Evolutionary conservation across 148 eudicot genomes (phyloP).

Genomic region (Chenopodium formosanum): DNA sequence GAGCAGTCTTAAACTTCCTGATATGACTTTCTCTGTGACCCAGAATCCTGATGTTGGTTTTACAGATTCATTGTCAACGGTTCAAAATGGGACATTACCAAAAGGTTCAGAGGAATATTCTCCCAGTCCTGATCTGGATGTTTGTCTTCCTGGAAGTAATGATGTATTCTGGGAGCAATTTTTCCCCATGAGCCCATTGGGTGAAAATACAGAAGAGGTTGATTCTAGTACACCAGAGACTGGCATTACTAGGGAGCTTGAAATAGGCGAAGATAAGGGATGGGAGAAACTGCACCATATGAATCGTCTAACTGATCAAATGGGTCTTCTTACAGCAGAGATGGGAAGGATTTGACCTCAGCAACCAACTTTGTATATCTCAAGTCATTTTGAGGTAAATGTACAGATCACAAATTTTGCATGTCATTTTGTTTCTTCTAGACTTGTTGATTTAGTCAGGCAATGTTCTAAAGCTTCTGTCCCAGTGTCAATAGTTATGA

Average conservation of each 20-base stretch:
- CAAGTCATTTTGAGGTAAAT: conserved; percentile 24
- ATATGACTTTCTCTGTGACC: conserved; percentile 29
- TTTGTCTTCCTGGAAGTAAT: conserved; percentile 64
- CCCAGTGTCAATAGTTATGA: neutral
- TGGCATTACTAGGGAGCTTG: conserved; percentile 36
- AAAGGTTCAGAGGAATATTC: conserved; percentile 37
- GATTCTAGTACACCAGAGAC: conserved; percentile 34
- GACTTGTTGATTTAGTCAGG: neutral
- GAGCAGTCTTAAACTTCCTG: conserved; percentile 28
- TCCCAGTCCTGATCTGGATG: conserved; percentile 41
- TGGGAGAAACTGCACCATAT: conserved; percentile 42
- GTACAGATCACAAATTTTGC: conserved; percentile 3
- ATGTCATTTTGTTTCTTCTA: neutral
- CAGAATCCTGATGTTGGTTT: conserved; percentile 30
- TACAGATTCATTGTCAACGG: conserved; percentile 32
- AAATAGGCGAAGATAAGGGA: conserved; percentile 35
- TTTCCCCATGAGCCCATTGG: conserved; percentile 48
- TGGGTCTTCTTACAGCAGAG: conserved; percentile 61
- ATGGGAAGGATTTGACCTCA: conserved; percentile 31
- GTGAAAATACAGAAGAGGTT: conserved; percentile 49
- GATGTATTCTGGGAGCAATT: conserved; percentile 90
- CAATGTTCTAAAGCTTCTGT: neutral
- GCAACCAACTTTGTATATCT: conserved; percentile 3
- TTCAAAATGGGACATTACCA: conserved; percentile 32
- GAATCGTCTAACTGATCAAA: conserved; percentile 66